A percentile compares a stretch with the other conserved stretches of the same genome.
Evolutionary conservation across 2,329 filamentous ascomycete genomes (phyloP).

Genomic region (Lecanicillium sp.): DNA sequence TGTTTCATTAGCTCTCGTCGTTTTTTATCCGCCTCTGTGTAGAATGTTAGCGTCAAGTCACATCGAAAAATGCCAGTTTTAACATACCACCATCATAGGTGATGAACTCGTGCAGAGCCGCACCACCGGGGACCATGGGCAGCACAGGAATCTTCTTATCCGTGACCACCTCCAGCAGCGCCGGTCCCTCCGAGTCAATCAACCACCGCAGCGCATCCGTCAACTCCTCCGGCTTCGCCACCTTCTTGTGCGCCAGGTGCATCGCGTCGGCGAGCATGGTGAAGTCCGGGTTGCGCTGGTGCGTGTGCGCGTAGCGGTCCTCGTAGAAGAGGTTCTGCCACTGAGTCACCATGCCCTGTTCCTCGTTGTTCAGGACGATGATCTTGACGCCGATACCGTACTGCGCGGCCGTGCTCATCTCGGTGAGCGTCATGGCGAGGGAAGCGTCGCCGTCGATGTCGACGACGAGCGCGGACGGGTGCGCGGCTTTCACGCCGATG

Average conservation of each 20-base stretch:
- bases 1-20: too few species aligned
- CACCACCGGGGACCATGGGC: constrained; percentile 1
- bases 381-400: not conserved
- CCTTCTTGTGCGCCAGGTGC: too few species aligned
- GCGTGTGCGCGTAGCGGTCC: constrained; percentile 85
- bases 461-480: not conserved
- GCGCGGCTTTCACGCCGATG: constrained; percentile 61
- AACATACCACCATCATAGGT: too few species aligned
- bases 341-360: constrained; percentile 98
- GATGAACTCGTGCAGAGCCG: constrained; percentile 1
- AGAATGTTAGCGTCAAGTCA: too few species aligned
- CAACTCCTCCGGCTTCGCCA: not conserved
- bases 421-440: not conserved
- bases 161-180: constrained; percentile 1
- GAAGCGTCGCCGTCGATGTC: not conserved
- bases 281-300: constrained; percentile 94
- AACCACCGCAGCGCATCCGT: not conserved
- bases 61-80: too few species aligned
- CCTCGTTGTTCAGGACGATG: constrained; percentile 11
- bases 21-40: too few species aligned
- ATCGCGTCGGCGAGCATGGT: constrained; percentile 50
- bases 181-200: not conserved
- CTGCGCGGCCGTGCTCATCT: not conserved
- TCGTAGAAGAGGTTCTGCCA: constrained; percentile 98
- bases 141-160: constrained; percentile 4